These are phyloP conservation scores for Fulvia fulva DNA, from an alignment of 2,329 filamentous ascomycete genomes.

Conservation along the genomic window DNA sequence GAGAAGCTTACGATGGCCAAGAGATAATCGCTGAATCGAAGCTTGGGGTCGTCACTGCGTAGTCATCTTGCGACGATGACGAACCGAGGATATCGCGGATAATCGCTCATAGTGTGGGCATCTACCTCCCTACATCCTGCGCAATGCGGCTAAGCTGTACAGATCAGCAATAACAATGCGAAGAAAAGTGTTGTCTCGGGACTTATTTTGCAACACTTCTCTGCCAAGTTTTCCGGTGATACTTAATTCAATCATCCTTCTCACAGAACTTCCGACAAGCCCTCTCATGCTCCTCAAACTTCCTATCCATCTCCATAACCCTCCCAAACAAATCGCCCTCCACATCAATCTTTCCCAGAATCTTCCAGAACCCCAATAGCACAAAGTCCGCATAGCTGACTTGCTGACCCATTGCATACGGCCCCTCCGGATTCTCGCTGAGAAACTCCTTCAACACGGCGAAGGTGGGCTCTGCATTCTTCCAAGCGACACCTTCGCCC, in stretches of 20 bases:
- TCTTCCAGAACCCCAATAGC: conserved; percentile 44
- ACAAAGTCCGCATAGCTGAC: conserved; percentile 55
- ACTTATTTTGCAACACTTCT: no score
- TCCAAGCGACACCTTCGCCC: conserved; percentile 40
- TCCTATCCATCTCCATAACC: conserved; percentile 38
- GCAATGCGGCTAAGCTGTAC: no score
- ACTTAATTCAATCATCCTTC: conserved; percentile 32
- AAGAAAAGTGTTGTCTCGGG: no score
- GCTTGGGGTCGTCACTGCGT: no score
- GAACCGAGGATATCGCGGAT: no score
- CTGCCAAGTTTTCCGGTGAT: no score
- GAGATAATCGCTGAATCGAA: no score
- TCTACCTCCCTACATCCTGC: no score
- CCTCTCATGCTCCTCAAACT: conserved; percentile 34
- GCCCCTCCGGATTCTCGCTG: conserved; percentile 51
- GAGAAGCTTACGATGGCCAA: no score
- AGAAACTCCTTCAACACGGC: conserved; percentile 27
- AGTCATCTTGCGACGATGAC: no score
- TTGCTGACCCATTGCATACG: conserved; percentile 57
- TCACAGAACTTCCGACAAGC: conserved; percentile 36
- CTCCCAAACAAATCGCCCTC: conserved; percentile 34
- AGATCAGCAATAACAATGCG: no score
- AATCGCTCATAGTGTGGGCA: no score
- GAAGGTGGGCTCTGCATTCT: conserved; percentile 45
- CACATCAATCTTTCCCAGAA: conserved; percentile 30